A percentile compares a stretch with the other conserved stretches of the same genome.
phyloP scores from a whole-genome alignment of 1,284 basidiomycete species.

The Fomitopsis schrenkii region DNA sequence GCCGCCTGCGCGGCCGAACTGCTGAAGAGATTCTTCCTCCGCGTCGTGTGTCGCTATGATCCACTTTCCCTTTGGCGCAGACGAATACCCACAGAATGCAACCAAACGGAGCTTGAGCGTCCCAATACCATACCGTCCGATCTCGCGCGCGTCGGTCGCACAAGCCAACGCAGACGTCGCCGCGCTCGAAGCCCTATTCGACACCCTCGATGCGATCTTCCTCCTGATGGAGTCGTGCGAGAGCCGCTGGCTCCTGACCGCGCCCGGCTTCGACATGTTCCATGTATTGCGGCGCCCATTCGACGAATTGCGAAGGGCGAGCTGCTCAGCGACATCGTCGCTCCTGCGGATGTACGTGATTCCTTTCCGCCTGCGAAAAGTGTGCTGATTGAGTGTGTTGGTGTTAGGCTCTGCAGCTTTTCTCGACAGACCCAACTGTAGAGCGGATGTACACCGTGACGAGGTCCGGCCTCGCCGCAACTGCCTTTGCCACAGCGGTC shows the following conservation, averaged over 20 bases:
- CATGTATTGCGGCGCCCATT: conserved; percentile 88
- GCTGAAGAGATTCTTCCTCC: conserved; percentile 91
- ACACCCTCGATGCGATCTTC: conserved; percentile 87
- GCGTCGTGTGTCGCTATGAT: conserved; percentile 58
- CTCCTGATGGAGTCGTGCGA: conserved; percentile 98
- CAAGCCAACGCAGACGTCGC: conserved; percentile 66
- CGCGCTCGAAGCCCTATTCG: conserved; percentile 73
- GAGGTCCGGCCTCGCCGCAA: conserved; percentile 90
- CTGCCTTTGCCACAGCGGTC: conserved; percentile 88
- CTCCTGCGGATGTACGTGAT: conserved; percentile 79
- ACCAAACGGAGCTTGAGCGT: conserved; percentile 74
- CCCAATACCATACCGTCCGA: conserved; percentile 98
- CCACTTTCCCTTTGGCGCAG: neutral
- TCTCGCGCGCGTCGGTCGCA: conserved; percentile 56
- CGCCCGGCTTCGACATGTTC: conserved; percentile 95
- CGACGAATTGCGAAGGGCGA: conserved; percentile 32
- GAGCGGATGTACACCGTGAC: conserved; percentile 99
- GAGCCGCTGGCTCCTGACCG: conserved; percentile 92
- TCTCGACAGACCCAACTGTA: conserved; percentile 88
- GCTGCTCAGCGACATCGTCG: conserved; percentile 93
- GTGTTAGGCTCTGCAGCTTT: conserved; percentile 51
- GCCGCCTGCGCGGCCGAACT: conserved; percentile 91
- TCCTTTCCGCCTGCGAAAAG: neutral
- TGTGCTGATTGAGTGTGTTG: conserved; percentile 4
- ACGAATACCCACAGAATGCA: conserved; percentile 60